Conservation (phyloP, 2,329 filamentous ascomycete genomes). For the Phaeophleospora eucalypticola region DNA sequence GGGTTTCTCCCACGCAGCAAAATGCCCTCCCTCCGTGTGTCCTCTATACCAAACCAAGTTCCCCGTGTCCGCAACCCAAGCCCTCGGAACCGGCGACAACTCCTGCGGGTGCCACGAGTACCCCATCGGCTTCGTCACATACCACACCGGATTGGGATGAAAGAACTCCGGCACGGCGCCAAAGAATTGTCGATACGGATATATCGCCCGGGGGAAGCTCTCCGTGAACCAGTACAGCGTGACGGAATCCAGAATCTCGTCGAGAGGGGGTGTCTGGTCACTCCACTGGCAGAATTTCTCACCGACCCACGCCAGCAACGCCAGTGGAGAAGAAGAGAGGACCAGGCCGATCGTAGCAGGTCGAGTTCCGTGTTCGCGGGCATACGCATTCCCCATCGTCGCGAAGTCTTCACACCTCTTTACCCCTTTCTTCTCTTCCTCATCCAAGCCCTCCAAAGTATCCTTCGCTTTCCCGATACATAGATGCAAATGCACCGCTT, state of each 20-base stretch:
- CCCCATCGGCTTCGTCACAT: conserved; percentile 40
- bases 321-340: conserved; percentile 50
- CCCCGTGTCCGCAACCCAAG: conserved; percentile 35
- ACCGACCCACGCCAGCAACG: conserved; percentile 55
- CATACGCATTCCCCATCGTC: conserved; percentile 47
- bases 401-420: conserved; percentile 21
- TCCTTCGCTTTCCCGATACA: conserved; percentile 13
- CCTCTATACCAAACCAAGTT: conserved; percentile 38
- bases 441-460: conserved; percentile 11
- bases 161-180: conserved; percentile 22
- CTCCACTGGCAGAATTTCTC: conserved; percentile 56
- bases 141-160: conserved; percentile 23
- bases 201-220: conserved; percentile 40
- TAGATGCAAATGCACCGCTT: conserved; percentile 35
- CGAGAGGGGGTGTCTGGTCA: conserved; percentile 40
- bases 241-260: conserved; percentile 46
- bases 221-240: conserved; percentile 55
- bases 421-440: conserved; percentile 23
- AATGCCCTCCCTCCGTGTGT: conserved; percentile 40
- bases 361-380: conserved; percentile 49
- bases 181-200: conserved; percentile 44
- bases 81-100: conserved; percentile 36
- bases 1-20: conserved; percentile 36
- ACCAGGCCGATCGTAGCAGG: conserved; percentile 55
- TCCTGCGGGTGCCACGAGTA: conserved; percentile 45